Evolutionary conservation across 345 rosid genomes (phyloP).

Genomic region (Citrus australasica): DNA sequence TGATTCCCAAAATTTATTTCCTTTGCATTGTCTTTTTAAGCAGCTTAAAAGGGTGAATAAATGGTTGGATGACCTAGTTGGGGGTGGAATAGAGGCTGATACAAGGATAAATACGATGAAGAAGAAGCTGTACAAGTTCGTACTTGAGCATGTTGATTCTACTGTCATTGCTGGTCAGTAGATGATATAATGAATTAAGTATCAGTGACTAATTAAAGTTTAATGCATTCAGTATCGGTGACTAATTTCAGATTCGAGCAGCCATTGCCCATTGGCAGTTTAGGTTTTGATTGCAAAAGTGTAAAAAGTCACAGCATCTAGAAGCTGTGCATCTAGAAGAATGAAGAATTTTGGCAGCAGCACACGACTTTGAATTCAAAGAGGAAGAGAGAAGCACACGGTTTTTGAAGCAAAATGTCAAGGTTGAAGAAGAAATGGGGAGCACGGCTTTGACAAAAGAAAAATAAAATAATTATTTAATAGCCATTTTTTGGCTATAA

Average conservation of each 20-base stretch:
- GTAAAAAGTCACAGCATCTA: too few species aligned
- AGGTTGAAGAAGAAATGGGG: too few species aligned
- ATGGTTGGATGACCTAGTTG: conserved; percentile 37
- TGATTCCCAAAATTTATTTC: too few species aligned
- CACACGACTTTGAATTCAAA: too few species aligned
- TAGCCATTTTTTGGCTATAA: too few species aligned
- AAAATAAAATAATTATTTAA: too few species aligned
- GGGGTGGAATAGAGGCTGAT: conserved; percentile 18
- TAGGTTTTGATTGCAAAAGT: not conserved
- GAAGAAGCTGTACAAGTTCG: conserved; percentile 38
- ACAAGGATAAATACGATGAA: conserved; percentile 32
- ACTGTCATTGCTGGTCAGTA: conserved; percentile 15
- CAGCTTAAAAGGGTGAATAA: conserved; percentile 38
- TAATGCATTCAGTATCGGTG: not conserved
- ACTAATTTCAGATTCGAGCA: not conserved
- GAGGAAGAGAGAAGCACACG: too few species aligned
- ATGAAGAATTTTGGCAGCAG: too few species aligned
- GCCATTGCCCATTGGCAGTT: not conserved
- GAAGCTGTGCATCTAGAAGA: too few species aligned
- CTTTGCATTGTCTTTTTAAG: conserved; percentile 21
- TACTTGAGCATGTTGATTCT: conserved; percentile 35
- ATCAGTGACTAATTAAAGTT: not conserved
- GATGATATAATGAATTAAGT: not conserved
- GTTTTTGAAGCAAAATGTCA: too few species aligned
- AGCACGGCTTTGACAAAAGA: too few species aligned